phyloP scores from a whole-genome alignment of 345 rosid genomes.

The Psidium guajava region DNA sequence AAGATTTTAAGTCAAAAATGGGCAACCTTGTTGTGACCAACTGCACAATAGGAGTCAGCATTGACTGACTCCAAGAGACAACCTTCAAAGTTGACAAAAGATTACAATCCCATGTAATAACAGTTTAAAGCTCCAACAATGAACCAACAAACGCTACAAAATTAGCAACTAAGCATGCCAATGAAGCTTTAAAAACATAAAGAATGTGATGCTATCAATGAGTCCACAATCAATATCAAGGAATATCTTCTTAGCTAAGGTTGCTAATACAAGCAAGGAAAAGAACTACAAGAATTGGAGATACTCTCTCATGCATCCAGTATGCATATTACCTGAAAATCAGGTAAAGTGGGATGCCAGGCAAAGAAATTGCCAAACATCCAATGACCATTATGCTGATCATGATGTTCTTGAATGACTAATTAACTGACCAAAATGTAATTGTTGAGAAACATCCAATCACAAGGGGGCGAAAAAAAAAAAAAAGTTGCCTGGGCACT shows the following conservation, averaged over 20 bases:
- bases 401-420: neutral
- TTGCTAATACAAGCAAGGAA: neutral
- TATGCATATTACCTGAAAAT: neutral
- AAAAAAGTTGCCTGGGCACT: slow-evolving; percentile 21
- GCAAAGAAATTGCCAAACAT: neutral
- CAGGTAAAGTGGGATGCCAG: neutral
- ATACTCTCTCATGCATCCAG: neutral
- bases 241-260: neutral
- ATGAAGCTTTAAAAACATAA: neutral
- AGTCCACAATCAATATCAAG: neutral
- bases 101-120: neutral
- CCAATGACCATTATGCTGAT: neutral
- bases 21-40: neutral
- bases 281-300: neutral
- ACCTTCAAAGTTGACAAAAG: neutral
- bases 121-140: neutral
- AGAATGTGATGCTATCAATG: neutral
- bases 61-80: neutral
- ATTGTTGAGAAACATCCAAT: neutral
- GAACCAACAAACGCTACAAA: neutral
- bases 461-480: slow-evolving; percentile 3
- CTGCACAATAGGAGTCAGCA: neutral
- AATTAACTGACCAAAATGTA: neutral
- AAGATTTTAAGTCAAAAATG: neutral
- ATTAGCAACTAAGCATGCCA: neutral